A percentile compares a stretch with the other conserved stretches of the same genome.
Evolutionary conservation across 371 early-diverging fungal species (phyloP).

Genomic region (Mitosporidium daphniae): DNA sequence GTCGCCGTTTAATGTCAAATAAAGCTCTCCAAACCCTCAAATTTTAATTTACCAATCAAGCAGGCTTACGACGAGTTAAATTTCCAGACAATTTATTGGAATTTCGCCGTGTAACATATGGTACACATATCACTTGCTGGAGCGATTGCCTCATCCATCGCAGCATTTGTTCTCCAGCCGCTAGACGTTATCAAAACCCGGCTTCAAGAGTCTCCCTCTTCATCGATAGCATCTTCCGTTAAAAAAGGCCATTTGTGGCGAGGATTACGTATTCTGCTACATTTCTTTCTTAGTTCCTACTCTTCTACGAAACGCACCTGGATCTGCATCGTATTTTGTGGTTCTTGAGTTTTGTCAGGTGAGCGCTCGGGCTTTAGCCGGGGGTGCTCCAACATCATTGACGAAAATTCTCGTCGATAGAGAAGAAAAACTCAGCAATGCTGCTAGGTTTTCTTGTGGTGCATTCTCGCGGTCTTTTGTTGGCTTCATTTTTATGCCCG

Average conservation of each 20-base stretch:
- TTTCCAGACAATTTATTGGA: too few relatives aligned
- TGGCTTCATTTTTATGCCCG: constrained; percentile 63
- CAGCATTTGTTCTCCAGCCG: constrained; percentile 49
- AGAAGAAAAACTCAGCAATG: constrained; percentile 7
- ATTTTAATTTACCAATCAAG: too few relatives aligned
- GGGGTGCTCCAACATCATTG: constrained; percentile 1
- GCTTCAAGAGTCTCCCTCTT: too few relatives aligned
- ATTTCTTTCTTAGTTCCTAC: constrained; percentile 31
- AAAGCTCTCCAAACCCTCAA: too few relatives aligned
- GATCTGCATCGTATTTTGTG: constrained; percentile 34
- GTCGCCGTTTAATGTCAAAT: too few relatives aligned
- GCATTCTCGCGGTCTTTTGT: constrained; percentile 34
- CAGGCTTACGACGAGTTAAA: too few relatives aligned
- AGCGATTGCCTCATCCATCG: too few relatives aligned
- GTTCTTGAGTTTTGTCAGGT: constrained; percentile 12
- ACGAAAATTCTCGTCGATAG: constrained; percentile 4
- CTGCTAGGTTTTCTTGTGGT: constrained; percentile 33
- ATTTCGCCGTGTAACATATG: too few relatives aligned
- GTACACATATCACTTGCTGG: too few relatives aligned
- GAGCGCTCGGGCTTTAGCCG: constrained; percentile 1
- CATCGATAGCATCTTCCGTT: too few relatives aligned
- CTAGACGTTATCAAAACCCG: constrained; percentile 62
- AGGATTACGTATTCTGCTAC: too few relatives aligned
- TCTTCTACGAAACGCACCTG: constrained; percentile 30
- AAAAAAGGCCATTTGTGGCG: too few relatives aligned